Percentiles rank a stretch among this genome's conserved stretches.
phyloP scores from a whole-genome alignment of 2,329 filamentous ascomycete genomes.

The Pseudogymnoascus sp. region DNA sequence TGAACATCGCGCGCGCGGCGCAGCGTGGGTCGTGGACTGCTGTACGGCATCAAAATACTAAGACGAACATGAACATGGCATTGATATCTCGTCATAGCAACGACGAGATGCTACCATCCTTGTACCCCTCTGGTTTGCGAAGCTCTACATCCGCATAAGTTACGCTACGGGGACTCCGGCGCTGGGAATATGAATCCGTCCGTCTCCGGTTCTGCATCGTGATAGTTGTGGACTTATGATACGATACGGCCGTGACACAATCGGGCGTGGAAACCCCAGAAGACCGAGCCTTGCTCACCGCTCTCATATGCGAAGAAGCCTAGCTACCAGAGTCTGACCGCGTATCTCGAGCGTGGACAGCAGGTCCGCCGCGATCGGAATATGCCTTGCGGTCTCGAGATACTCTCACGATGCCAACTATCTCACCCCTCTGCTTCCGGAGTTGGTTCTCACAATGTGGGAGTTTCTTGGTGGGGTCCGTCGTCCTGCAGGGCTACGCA shows the following conservation, averaged over 20 bases:
- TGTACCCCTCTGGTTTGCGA: neutral
- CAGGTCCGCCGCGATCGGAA: neutral
- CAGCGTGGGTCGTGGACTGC: neutral
- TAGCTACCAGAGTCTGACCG: neutral
- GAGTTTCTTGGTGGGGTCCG: neutral
- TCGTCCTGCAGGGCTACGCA: neutral
- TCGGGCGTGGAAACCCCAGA: neutral
- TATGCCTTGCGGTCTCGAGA: neutral
- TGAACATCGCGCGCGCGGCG: neutral
- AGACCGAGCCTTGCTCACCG: neutral
- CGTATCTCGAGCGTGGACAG: neutral
- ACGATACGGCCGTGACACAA: neutral
- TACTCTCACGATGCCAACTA: neutral
- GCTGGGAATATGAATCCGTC: neutral
- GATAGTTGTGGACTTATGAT: neutral
- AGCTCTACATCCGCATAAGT: neutral
- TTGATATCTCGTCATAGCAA: neutral
- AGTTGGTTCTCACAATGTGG: neutral
- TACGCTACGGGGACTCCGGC: neutral
- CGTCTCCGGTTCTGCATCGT: neutral
- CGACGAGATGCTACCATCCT: neutral
- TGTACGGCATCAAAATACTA: neutral
- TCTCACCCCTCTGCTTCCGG: neutral
- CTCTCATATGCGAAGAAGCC: neutral
- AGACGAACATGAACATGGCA: neutral